Conservation (phyloP, 495 filamentous ascomycete species). For the Immersiella caudata region DNA sequence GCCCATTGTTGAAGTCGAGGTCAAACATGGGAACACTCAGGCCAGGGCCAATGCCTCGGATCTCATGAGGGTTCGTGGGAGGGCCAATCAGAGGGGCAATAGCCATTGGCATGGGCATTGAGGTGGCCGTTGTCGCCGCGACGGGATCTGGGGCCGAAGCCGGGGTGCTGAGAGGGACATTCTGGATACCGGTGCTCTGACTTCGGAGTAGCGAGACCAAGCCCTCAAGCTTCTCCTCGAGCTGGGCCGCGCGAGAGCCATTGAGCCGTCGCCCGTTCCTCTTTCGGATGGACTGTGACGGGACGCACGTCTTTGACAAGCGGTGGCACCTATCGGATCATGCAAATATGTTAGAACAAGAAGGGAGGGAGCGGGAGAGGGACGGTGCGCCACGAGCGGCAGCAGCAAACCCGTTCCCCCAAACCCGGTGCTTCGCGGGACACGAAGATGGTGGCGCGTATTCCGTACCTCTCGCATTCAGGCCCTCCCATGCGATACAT, state of each 20-base stretch:
- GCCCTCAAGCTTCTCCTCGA: constrained; percentile 51
- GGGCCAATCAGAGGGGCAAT: not conserved
- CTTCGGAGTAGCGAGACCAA: constrained; percentile 46
- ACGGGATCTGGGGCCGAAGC: not conserved
- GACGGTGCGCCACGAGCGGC: not conserved
- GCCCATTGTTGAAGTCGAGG: not conserved
- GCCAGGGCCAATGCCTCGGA: not conserved
- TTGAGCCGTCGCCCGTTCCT: constrained; percentile 34
- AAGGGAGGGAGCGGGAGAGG: too few relatives aligned
- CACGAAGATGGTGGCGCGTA: not conserved
- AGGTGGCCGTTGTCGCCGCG: not conserved
- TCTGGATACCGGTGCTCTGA: constrained; percentile 28
- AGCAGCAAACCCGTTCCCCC: not conserved
- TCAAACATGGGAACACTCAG: not conserved
- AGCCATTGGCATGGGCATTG: not conserved
- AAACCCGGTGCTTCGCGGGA: not conserved
- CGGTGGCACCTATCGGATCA: constrained; percentile 39
- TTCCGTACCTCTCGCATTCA: constrained; percentile 10
- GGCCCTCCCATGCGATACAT: constrained; percentile 15
- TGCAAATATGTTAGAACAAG: not conserved
- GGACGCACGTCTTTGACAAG: constrained; percentile 44
- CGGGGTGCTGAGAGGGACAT: not conserved
- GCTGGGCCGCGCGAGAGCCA: constrained; percentile 44
- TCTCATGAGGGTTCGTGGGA: not conserved
- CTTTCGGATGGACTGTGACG: constrained; percentile 44